These are phyloP conservation scores for Neurospora sp. DNA, from an alignment of 495 filamentous ascomycete species.

Conservation along the genomic window DNA sequence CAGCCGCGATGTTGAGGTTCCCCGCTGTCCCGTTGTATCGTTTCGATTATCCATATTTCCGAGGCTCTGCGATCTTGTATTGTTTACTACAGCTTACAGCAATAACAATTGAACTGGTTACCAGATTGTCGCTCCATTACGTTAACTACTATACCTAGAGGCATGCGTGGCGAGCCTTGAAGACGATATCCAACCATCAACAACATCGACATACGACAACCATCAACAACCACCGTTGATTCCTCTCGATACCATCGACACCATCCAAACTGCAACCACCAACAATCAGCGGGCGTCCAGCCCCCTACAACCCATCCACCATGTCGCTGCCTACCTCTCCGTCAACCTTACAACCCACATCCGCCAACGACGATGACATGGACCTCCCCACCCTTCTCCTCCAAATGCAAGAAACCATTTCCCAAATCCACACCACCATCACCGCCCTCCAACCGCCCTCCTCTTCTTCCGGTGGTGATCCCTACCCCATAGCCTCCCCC, in stretches of 20 bases:
- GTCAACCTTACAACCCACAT: not conserved
- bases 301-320: not conserved
- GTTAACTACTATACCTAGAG: not conserved
- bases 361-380: slow-evolving; percentile 8
- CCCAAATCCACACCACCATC: slow-evolving; percentile 21
- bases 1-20: not conserved
- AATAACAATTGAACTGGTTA: not conserved
- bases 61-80: not conserved
- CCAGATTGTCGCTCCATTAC: not conserved
- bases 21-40: not conserved
- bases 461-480: fast-evolving
- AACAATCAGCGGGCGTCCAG: not conserved
- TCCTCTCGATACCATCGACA: too few species aligned
- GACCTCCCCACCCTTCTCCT: slow-evolving; percentile 21
- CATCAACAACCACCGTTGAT: too few species aligned
- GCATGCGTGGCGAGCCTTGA: not conserved
- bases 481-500: not conserved
- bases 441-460: slow-evolving; percentile 7
- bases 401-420: slow-evolving; percentile 28
- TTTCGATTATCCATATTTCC: not conserved
- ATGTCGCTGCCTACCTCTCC: not conserved
- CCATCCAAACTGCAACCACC: not conserved
- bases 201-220: too few species aligned
- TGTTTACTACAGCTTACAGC: not conserved
- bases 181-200: too few species aligned